Evolutionary conservation across 257 asterid species (phyloP), one percentile per base, ranked within the genome.

Genomic region (Handroanthus guayacan): DNA sequence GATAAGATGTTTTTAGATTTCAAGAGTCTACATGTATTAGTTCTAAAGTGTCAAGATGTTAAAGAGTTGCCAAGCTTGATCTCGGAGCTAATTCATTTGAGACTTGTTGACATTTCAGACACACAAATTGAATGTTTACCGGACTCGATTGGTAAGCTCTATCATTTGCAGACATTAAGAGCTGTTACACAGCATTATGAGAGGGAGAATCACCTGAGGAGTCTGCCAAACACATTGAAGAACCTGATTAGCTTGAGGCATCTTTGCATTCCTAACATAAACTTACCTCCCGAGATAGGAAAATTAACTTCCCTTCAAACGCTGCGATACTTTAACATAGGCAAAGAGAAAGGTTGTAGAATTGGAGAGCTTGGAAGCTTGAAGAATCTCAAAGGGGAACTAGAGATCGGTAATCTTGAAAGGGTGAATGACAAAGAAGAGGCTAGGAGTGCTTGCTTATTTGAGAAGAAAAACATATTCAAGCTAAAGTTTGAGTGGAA

Each of bases 61-160:
- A 25, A 25, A 14, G 69, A 64, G 36, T 55, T 75, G 31, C 67
- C 82, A 10, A 6, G 62, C 4, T 72, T 79, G 12, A 56, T 84
- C 11, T 43, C 76, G 9, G 48, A 74, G 69, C 36, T 84, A n/a
- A 78, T 55, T 45, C 86, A 71, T 60, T 76, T 84, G 43, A 41
- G 85, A 60, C 67, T 31, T 61, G 78, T 84, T 44, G 80, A 75
- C 8, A 14, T 72, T 17, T 61, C 83, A 0, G 5, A 3, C 13
- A 66, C 58, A n/a, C 1, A 2, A 2, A 75, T 81, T 37, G 11
- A 3, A 16, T 10, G 50, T 67, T 60, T 84, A 3, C 80, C 84
- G 0, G 41, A 70, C 31, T 70, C 87, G 12, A 4, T 74, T 25
- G 56, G 78, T 56, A 50, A 78, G 74, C 82, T 81, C 31, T 25